A percentile compares a stretch with the other conserved stretches of the same genome.
Conservation (phyloP, 179 eudicot genomes). For the Beta lomatogona region DNA sequence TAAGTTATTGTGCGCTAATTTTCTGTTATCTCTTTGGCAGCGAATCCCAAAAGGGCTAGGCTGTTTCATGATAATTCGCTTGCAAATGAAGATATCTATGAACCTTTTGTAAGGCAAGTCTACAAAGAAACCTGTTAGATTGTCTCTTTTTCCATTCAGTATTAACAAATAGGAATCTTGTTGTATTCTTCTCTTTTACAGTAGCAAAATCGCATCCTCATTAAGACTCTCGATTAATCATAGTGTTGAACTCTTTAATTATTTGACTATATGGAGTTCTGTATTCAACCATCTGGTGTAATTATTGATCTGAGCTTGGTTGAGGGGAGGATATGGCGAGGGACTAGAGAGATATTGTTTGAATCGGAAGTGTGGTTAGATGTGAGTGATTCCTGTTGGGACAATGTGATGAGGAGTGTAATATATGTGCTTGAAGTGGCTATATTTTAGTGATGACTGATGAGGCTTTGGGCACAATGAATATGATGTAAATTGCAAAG, state of each 20-base stretch:
- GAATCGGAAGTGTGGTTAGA: neutral
- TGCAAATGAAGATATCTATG: constrained; percentile 81
- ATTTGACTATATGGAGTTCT: neutral
- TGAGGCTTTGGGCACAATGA: neutral
- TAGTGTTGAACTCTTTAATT: neutral
- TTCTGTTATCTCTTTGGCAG: constrained; percentile 46
- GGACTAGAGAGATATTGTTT: neutral
- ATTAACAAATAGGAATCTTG: neutral
- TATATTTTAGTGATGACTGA: neutral
- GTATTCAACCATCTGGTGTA: neutral
- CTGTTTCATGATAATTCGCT: constrained; percentile 87
- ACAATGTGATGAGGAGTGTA: neutral
- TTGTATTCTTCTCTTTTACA: neutral
- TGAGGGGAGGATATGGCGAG: neutral
- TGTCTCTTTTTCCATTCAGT: neutral
- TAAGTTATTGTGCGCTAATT: neutral
- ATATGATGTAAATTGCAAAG: neutral
- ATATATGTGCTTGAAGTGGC: constrained; percentile 3
- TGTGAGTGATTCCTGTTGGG: constrained; percentile 7
- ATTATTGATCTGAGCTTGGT: neutral
- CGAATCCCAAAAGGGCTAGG: constrained; percentile 86
- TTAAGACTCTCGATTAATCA: neutral
- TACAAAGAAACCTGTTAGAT: neutral
- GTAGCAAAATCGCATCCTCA: neutral
- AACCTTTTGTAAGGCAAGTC: constrained; percentile 78